Base-by-base conservation (phyloP, 768 basidiomycete genomes). In the Candolleomyces aberdarensis region DNA sequence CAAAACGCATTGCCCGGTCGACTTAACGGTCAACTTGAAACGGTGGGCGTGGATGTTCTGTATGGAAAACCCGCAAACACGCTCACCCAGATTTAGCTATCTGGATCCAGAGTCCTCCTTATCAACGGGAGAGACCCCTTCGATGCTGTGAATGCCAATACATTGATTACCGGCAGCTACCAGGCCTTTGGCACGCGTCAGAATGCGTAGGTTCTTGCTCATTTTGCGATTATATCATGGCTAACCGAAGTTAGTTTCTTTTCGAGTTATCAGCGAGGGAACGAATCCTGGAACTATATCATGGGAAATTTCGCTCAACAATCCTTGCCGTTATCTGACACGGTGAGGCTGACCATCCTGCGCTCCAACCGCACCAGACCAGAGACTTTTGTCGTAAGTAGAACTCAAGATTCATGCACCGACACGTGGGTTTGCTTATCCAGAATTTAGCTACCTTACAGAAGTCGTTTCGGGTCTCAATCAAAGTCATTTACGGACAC, bases 251-350 rank as follows among this genome's bases (percentile, higher is more conserved):
- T 31, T 31, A 80, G 78, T 5, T 80, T 78, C 65, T 80, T 78
- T 67, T 75, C 78, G 5, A 79, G 76, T 60, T 80, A 78, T 63
- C 68, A 70, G 32, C 58, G 69, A 19, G 68, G 69, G 19, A 61
- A 72, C 15, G 61, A 62, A n/a, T 67, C 73, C 22, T 77, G 78
- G 76, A 68, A 66, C 11, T 78, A 78, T 55, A 58, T 72, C 59
- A 71, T 81, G 76, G 81, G 78, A 8, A 80, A 84, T 58, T 86
- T 85, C 65, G 83, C 83, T 2, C 79, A 80, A 61, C 76, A 80
- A 61, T 71, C 78, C 6, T 76, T 82, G 15, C 84, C 84, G 7
- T 66, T 84, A 20, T 66, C 62, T 43, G 83, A 85, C 63, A 67
- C 67, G 1, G 83, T 78, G 17, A 70, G 69, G 0, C 69, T 85